Evolutionary conservation across 2,329 filamentous ascomycete genomes (phyloP).

Genomic region (Tricladium varicosporioides): DNA sequence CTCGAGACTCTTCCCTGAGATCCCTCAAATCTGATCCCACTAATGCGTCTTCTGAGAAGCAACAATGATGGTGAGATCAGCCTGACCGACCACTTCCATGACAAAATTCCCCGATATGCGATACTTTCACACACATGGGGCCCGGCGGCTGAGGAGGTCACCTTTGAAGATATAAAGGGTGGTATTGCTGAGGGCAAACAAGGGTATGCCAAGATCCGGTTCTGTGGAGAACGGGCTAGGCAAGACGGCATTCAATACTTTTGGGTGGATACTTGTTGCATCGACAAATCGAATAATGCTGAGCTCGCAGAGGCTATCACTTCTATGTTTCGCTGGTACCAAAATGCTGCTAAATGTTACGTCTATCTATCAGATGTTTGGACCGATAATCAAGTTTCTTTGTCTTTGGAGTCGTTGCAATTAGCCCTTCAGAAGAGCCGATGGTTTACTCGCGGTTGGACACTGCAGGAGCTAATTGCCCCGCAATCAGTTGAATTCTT

Average conservation of each 20-base stretch:
- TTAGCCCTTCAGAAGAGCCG: neutral
- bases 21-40: too few relatives aligned
- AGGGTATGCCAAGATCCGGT: neutral
- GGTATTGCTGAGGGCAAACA: neutral
- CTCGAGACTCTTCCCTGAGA: too few relatives aligned
- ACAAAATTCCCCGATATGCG: neutral
- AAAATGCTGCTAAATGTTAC: neutral
- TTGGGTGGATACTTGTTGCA: too few relatives aligned
- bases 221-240: too few relatives aligned
- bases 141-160: neutral
- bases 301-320: too few relatives aligned
- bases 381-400: neutral
- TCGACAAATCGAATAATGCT: too few relatives aligned
- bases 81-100: neutral
- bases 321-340: slow-evolving; percentile 4
- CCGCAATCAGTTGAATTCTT: slow-evolving; percentile 15
- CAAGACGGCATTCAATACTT: too few relatives aligned
- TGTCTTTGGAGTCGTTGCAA: neutral
- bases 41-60: neutral
- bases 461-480: slow-evolving; percentile 3
- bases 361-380: slow-evolving; percentile 3
- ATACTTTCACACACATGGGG: neutral
- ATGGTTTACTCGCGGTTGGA: slow-evolving; percentile 4
- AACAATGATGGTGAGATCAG: neutral
- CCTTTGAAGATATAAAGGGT: neutral